Evolutionary conservation across 2,329 filamentous ascomycete genomes (phyloP).

Genomic region (Tympanopsis confertula): DNA sequence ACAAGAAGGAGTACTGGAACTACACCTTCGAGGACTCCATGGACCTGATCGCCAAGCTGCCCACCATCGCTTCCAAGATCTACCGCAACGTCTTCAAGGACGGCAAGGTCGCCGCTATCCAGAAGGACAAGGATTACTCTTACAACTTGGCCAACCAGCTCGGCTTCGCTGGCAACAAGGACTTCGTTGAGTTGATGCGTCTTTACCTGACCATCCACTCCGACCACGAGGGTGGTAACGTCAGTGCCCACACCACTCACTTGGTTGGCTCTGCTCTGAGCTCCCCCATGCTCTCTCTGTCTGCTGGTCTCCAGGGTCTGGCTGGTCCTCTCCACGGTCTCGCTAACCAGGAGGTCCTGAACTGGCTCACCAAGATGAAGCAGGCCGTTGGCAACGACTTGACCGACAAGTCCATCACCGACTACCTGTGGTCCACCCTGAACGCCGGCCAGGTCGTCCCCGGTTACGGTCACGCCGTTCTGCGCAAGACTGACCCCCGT

Average conservation of each 20-base stretch:
- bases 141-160: conserved; percentile 99
- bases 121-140: conserved; percentile 98
- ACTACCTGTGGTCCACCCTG: conserved; percentile 97
- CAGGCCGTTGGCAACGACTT: conserved; percentile 84
- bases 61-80: conserved; percentile 94
- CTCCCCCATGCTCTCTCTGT: conserved; percentile 92
- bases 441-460: conserved; percentile 93
- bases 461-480: conserved; percentile 95
- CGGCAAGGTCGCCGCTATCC: conserved; percentile 87
- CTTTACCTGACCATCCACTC: conserved; percentile 99
- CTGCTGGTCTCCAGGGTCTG: conserved; percentile 94
- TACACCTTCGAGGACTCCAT: conserved; percentile 99
- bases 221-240: conserved; percentile 98
- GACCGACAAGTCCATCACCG: conserved; percentile 89
- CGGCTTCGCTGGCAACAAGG: conserved; percentile 84
- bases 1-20: conserved; percentile 99
- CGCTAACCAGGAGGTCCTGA: conserved; percentile 98
- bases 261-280: conserved; percentile 91
- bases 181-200: conserved; percentile 97
- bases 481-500: conserved; percentile 98
- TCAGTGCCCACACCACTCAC: conserved; percentile 96
- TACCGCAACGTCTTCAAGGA: conserved; percentile 99
- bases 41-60: conserved; percentile 99
- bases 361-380: conserved; percentile 99
- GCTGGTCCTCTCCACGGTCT: conserved; percentile 97